phyloP scores from a whole-genome alignment of 805 yeast genomes.

The Candida hispaniensis region DNA sequence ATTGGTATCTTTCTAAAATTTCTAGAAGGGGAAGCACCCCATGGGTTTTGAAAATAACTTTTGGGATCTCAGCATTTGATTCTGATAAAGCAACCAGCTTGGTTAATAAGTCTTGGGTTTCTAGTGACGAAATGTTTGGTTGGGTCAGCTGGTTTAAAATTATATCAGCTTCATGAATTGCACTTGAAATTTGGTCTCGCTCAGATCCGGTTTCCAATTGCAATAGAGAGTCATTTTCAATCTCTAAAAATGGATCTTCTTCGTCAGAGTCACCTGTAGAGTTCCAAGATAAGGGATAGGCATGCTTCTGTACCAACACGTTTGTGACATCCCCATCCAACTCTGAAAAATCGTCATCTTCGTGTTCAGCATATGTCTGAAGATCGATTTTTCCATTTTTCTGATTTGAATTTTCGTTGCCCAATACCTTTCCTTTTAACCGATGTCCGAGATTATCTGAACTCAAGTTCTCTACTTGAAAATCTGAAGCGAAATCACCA shows the following conservation, averaged over 20 bases:
- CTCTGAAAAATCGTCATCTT: conserved; percentile 19
- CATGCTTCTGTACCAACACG: too few species aligned
- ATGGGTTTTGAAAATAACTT: conserved; percentile 19
- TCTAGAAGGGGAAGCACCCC: conserved; percentile 23
- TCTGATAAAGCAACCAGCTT: conserved; percentile 1
- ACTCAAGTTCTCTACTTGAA: conserved; percentile 5
- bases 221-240: conserved; percentile 19
- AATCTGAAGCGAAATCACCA: conserved; percentile 7
- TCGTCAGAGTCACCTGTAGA: conserved; percentile 14
- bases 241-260: conserved; percentile 17
- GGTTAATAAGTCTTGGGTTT: conserved; percentile 7
- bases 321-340: too few species aligned
- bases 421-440: conserved; percentile 8
- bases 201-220: too few species aligned
- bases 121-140: too few species aligned
- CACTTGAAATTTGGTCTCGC: too few species aligned
- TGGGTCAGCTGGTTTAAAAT: too few species aligned
- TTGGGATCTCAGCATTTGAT: conserved; percentile 18
- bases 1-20: conserved; percentile 17
- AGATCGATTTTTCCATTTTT: conserved; percentile 9
- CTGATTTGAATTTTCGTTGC: conserved; percentile 15
- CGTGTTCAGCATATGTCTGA: conserved; percentile 19
- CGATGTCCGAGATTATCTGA: conserved; percentile 7
- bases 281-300: conserved; percentile 9
- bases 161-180: too few species aligned